Conservation (phyloP, 1,284 basidiomycete species). For the Naganishia sp. region DNA sequence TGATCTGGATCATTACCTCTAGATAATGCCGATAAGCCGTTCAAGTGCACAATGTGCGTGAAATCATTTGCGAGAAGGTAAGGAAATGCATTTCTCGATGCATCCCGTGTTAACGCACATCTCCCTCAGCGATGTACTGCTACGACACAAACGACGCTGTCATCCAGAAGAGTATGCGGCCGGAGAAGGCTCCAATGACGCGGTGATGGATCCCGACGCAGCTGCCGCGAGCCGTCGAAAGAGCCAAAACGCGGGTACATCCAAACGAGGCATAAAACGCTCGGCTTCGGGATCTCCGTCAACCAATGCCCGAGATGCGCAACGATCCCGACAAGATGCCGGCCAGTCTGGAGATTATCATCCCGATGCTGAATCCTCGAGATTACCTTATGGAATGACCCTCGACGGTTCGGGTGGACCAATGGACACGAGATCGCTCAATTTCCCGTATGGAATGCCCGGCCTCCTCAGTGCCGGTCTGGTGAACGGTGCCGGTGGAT, state of each 20-base stretch:
- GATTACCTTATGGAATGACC: conserved; percentile 19
- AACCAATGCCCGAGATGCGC: conserved; percentile 1
- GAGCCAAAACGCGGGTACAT: conserved; percentile 1
- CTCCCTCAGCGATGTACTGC: conserved; percentile 50
- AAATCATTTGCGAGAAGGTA: conserved; percentile 55
- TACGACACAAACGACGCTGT: conserved; percentile 53
- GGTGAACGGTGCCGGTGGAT: conserved; percentile 3
- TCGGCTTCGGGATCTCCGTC: conserved; percentile 17
- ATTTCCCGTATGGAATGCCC: conserved; percentile 26
- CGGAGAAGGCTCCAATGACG: conserved; percentile 19
- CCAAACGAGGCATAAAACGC: conserved; percentile 11
- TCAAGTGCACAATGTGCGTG: conserved; percentile 52
- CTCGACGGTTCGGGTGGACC: conserved; percentile 10
- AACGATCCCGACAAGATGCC: conserved; percentile 9
- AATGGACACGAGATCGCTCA: conserved; percentile 17
- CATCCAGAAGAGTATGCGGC: conserved; percentile 41
- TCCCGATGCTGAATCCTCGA: conserved; percentile 10
- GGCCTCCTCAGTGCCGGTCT: conserved; percentile 13
- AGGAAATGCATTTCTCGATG: conserved; percentile 13
- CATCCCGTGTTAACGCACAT: conserved; percentile 1
- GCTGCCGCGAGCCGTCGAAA: conserved; percentile 7
- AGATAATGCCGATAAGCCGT: conserved; percentile 54
- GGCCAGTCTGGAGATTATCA: conserved; percentile 11
- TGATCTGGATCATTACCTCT: conserved; percentile 6
- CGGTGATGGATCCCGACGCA: not conserved